Evolutionary conservation across 1,284 basidiomycete genomes (phyloP), one percentile per base, ranked within the genome.

Genomic region (Xerocomus nothofagi): DNA sequence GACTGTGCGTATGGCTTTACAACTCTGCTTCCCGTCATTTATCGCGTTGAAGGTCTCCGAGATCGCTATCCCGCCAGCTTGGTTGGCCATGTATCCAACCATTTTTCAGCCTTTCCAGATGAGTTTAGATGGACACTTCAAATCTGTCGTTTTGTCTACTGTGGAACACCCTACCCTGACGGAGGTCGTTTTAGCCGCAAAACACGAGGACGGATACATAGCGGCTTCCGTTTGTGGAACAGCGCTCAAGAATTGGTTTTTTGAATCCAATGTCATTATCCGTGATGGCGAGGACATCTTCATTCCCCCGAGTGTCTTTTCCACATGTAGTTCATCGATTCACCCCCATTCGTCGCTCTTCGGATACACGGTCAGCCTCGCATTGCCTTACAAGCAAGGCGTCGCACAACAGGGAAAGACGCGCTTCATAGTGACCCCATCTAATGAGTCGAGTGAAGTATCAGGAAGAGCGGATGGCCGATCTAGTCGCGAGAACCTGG

Each of bases 341-440:
- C 54, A 38, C 15, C 44, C 24, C 17, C 37, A 30, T 36, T 47
- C 53, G 3, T 51, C 55, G 24, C 40, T 48, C 23, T 78, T 78
- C 44, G 65, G 69, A 30, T 70, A 71, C 50, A 61, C 54, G 30
- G 55, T 85, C 30, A 74, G 77, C 52, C 75, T 83, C 69, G 59
- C 78, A 4, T 81, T 88, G 52, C 91, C 92, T 1, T 84, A 86
- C 21, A 68, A 79, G 18, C 89, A 93, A 71, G 93, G 93, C 15
- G 70, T 76, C 51, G 75, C 80, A 6, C 66, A 73, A 15, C 67
- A 62, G 26, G 76, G 74, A 3, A 61, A 59, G 23, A 91, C 91
- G 1, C 75, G 71, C 37, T 71, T 93, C 39, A 74, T 88, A 43
- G 63, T 92, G 11, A 66, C 77, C 3, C 71, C 67, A 47, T 66